Conservation (phyloP, 768 basidiomycete genomes). For the Termitomyces titanicus region DNA sequence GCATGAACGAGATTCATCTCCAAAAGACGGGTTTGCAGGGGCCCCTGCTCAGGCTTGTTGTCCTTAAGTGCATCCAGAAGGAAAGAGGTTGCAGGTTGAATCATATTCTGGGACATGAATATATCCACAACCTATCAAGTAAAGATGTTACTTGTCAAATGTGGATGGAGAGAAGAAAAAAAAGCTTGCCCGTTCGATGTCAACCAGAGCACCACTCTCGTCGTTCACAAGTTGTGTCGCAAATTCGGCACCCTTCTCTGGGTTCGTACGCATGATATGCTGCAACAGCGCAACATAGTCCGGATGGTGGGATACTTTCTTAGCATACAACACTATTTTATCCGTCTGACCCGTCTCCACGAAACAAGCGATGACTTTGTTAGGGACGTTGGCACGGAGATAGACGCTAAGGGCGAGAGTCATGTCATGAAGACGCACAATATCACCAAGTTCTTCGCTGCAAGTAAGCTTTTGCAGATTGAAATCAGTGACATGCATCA, state of each 20-base stretch:
- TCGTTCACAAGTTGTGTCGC: constrained; percentile 94
- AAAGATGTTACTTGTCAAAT: constrained; percentile 1
- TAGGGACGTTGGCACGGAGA: constrained; percentile 94
- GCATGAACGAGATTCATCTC: constrained; percentile 99
- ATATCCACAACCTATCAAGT: constrained; percentile 82
- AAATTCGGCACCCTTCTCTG: constrained; percentile 98
- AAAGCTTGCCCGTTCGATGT: constrained; percentile 76
- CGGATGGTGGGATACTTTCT: constrained; percentile 92
- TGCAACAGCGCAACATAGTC: constrained; percentile 92
- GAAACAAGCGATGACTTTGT: constrained; percentile 99
- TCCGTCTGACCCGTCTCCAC: constrained; percentile 98
- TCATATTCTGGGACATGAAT: constrained; percentile 99
- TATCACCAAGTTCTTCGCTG: constrained; percentile 97
- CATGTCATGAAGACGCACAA: constrained; percentile 93
- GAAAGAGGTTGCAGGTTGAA: constrained; percentile 98
- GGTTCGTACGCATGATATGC: constrained; percentile 93
- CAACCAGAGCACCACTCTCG: constrained; percentile 87
- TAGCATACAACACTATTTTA: constrained; percentile 96
- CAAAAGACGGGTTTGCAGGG: constrained; percentile 90
- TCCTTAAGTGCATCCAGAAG: constrained; percentile 96
- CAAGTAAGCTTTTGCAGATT: constrained; percentile 75
- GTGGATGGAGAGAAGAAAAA: background rate
- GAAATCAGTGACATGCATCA: background rate
- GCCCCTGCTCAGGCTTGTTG: constrained; percentile 95
- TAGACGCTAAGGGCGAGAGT: constrained; percentile 97